A percentile compares a stretch with the other conserved stretches of the same genome.
phyloP scores from a whole-genome alignment of 2,329 filamentous ascomycete genomes.

The Monilinia fructigena region DNA sequence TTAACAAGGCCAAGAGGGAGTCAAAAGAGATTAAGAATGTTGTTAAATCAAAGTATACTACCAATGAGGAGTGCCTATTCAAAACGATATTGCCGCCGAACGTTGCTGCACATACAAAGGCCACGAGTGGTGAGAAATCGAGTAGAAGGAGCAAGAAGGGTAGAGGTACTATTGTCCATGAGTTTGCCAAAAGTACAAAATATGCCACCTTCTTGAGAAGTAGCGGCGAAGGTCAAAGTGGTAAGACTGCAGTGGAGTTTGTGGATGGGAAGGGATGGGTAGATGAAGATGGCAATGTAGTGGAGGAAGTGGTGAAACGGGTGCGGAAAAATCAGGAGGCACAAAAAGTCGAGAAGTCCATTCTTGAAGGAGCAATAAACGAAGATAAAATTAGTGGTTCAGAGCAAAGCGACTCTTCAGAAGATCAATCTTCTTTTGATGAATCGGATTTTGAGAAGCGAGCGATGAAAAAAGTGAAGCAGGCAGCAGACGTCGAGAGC shows the following conservation, averaged over 20 bases:
- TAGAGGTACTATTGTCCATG: conserved; percentile 71
- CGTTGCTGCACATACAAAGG: conserved; percentile 41
- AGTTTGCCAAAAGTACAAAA: conserved; percentile 83
- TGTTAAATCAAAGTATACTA: conserved; percentile 74
- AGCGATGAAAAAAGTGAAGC: conserved; percentile 5
- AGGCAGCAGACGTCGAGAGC: conserved; percentile 10
- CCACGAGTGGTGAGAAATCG: conserved; percentile 40
- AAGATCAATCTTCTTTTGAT: conserved; percentile 29
- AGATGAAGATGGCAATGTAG: conserved; percentile 71
- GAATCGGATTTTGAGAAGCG: conserved; percentile 19
- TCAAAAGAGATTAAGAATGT: conserved; percentile 58
- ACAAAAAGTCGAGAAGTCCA: conserved; percentile 13
- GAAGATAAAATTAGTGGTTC: neutral
- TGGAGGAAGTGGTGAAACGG: conserved; percentile 53
- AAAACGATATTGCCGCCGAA: conserved; percentile 74
- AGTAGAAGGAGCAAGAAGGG: conserved; percentile 58
- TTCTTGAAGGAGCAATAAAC: neutral
- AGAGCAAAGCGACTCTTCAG: conserved; percentile 34
- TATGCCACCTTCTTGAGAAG: conserved; percentile 78
- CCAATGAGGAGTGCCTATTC: conserved; percentile 78
- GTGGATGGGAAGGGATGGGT: conserved; percentile 88
- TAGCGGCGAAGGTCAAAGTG: conserved; percentile 45
- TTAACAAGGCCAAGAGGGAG: conserved; percentile 50
- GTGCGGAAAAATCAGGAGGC: conserved; percentile 4
- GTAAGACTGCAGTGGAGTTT: conserved; percentile 59